Evolutionary conservation across 2,329 filamentous ascomycete species (phyloP), one percentile per base, ranked within the genome.

Genomic region (Aspergillus hiratsukae): DNA sequence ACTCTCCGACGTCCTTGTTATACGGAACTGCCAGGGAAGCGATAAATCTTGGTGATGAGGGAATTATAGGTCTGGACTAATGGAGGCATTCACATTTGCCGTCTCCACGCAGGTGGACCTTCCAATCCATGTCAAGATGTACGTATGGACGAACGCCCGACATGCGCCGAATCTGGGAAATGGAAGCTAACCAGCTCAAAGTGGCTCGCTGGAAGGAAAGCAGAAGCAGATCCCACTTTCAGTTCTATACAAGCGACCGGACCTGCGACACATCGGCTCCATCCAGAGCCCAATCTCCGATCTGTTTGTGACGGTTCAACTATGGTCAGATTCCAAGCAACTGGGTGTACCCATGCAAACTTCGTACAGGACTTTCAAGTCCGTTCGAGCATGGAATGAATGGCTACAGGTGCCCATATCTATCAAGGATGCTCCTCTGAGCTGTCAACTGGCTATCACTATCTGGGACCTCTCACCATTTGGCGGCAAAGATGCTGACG

Each of bases 11-110:
- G 4, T 37, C 31, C 31, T 37, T 37, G 31, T 37, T n/a, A 17
- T 14, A 17, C 31, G 31, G 6, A 37, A 17, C 31, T 27, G 31
- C 41, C 23, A 28, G 31, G 28, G n/a, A 25, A 29, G 31, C 23
- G 7, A 48, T 28, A 37, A 37, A 37, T 3, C 1, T 14, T 37
- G 31, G 31, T 37, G 14, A 37, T 37, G 31, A 37, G 31, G 31
- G 31, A 37, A 5, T n/a, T 37, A 53, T 41, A 54, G 49, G 49
- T 45, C 17, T 23, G 5, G 19, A 35, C 43, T 51, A 69, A 97
- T 97, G 91, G 94, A 99, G 76, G 88, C 92, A 52, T 97, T 96
- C 76, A 96, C 92, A 29, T 97, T 97, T 78, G 92, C 91, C 64
- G 90, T 87, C 69, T 96, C 94, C 58, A 88, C 91, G 63, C 86